Evolutionary conservation across 768 basidiomycete species (phyloP).

Genomic region (Mycena olivaceomarginata): DNA sequence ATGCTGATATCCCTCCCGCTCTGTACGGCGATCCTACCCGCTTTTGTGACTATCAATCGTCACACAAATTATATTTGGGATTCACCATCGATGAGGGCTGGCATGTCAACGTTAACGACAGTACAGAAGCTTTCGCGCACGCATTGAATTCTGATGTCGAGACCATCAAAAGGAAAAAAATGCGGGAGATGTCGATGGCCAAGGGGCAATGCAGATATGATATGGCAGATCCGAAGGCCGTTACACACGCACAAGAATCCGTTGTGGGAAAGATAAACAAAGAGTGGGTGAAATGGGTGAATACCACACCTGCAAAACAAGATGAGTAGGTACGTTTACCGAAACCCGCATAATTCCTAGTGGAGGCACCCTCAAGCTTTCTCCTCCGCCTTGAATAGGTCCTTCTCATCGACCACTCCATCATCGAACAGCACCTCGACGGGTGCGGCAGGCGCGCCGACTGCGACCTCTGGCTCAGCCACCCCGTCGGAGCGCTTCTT

Average conservation of each 20-base stretch:
- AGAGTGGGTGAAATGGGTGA: neutral
- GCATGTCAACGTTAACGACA: neutral
- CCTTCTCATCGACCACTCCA: neutral
- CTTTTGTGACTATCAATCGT: neutral
- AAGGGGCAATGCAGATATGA: slow-evolving; percentile 4
- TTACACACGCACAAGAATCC: neutral
- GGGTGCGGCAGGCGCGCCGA: neutral
- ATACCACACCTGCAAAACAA: neutral
- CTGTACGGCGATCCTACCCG: neutral
- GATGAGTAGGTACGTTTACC: neutral
- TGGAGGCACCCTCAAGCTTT: neutral
- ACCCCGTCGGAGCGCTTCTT: neutral
- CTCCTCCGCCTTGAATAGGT: neutral
- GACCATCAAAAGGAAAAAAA: neutral
- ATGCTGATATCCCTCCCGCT: neutral
- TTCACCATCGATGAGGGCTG: slow-evolving; percentile 1
- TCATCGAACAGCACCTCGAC: slow-evolving; percentile 10
- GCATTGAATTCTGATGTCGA: slow-evolving; percentile 2
- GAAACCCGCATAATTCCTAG: neutral
- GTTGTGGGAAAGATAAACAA: slow-evolving; percentile 1
- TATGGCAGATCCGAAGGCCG: neutral
- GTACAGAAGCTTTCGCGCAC: neutral
- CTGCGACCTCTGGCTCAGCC: neutral
- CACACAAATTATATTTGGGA: neutral
- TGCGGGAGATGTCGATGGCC: slow-evolving; percentile 4